Evolutionary conservation across 2,329 filamentous ascomycete species (phyloP), one percentile per base, ranked within the genome.

Genomic region (Trichophyton rubrum): DNA sequence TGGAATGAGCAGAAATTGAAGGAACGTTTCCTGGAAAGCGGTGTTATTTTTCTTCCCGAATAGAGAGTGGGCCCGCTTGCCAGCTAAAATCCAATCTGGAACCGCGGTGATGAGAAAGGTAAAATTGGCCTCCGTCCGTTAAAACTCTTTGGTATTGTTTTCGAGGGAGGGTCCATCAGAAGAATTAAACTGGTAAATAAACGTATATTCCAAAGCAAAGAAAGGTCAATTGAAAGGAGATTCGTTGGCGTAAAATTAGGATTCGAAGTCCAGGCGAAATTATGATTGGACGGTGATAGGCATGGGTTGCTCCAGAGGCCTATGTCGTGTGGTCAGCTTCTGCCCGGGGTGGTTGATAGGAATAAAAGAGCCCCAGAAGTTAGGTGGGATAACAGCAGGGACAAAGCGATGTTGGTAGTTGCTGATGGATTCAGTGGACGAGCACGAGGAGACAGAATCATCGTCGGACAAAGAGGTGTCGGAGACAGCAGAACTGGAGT

Each of bases 391-490:
- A 24, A 68, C 65, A 22, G 70, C 67, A 55, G 71, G 68, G 11
- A 69, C 67, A 38, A 64, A 65, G 55, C 59, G 64, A 56, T 63
- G 58, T 40, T 38, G 20, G 59, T 68, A 67, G 20, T 66, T 62
- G 27, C 70, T 68, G 24, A 69, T 68, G 24, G 71, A 67, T 60
- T 69, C 69, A 33, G 68, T 67, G 11, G 71, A 68, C 2, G 72
- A 72, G 53, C 70, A 71, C 65, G 72, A 67, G 9, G 70, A 71
- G 13, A 68, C 68, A 11, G 66, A 66, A 53, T 73, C 69, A 56
- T 73, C 72, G 64, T 74, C 72, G 24, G 73, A 73, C 60, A 73
- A 66, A 24, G 73, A 74, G 2, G 68, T 67, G 59, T 73, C 73
- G 13, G 73, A 75, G 49, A 71, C 66, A n/a, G 71, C 73, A 6